Conservation (phyloP, 2,329 filamentous ascomycete genomes). For the Penicillium corylophilum region DNA sequence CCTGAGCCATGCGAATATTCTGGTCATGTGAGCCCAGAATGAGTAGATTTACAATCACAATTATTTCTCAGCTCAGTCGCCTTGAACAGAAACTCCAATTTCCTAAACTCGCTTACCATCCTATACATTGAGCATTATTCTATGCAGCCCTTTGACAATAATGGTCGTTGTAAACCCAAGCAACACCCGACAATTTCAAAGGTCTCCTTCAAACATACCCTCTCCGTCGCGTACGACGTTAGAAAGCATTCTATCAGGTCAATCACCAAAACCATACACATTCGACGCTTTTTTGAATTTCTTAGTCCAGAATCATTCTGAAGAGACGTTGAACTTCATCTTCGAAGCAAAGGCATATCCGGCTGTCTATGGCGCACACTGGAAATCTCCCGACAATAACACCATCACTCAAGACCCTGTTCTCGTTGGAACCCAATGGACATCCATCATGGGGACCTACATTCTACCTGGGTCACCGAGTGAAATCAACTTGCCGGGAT, state of each 20-base stretch:
- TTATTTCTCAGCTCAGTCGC: too few species aligned
- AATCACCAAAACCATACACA: conserved; percentile 3
- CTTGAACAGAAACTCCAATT: too few species aligned
- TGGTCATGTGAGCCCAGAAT: not conserved
- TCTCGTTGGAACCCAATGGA: conserved; percentile 1
- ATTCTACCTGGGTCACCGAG: conserved; percentile 2
- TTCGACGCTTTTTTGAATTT: conserved; percentile 1
- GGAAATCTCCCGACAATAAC: not conserved
- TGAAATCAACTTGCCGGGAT: conserved; percentile 1
- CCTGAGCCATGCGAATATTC: not conserved
- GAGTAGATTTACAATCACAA: not conserved
- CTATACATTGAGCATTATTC: not conserved
- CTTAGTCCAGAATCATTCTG: conserved; percentile 1
- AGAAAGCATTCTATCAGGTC: not conserved
- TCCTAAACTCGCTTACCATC: not conserved
- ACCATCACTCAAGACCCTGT: not conserved
- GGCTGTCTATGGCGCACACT: not conserved
- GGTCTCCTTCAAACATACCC: not conserved
- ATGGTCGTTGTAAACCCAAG: not conserved
- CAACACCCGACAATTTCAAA: not conserved
- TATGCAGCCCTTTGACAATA: not conserved
- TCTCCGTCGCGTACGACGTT: not conserved
- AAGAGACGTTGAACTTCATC: conserved; percentile 4
- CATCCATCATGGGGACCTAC: conserved; percentile 1
- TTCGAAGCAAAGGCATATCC: conserved; percentile 1